These are phyloP conservation scores for Yarrowia osloensis DNA, from an alignment of 805 yeast genomes.

Conservation along the genomic window DNA sequence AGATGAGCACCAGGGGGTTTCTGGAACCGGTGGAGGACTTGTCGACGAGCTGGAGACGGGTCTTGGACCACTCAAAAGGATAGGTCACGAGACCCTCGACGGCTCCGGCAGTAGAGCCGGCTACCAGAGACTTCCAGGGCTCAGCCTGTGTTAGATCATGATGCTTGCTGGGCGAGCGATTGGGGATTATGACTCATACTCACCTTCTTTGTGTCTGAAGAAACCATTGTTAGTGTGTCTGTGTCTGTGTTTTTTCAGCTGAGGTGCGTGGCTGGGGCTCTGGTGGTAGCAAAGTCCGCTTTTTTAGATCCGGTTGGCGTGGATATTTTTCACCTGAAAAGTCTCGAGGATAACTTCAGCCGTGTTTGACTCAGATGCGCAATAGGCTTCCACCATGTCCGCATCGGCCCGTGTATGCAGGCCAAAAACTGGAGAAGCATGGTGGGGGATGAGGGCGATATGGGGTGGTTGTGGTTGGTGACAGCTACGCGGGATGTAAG, in stretches of 20 bases:
- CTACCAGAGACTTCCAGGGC: constrained; percentile 46
- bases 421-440: background rate
- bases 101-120: constrained; percentile 51
- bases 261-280: background rate
- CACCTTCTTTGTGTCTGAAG: constrained; percentile 7
- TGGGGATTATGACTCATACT: constrained; percentile 3
- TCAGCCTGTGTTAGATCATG: constrained; percentile 35
- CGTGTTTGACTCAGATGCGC: constrained; percentile 26
- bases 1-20: constrained; percentile 81
- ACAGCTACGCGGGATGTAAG: too few species aligned
- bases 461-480: too few species aligned
- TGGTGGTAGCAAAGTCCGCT: background rate
- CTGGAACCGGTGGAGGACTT: constrained; percentile 52
- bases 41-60: constrained; percentile 73
- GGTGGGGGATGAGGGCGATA: too few species aligned
- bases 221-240: background rate
- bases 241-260: background rate
- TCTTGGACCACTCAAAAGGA: constrained; percentile 96
- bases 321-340: constrained; percentile 21
- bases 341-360: constrained; percentile 15
- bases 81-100: constrained; percentile 84
- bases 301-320: background rate
- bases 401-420: constrained; percentile 6
- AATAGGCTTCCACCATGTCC: background rate
- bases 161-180: background rate